These are phyloP conservation scores for Arthrobotrys megalospora DNA, from an alignment of 2,329 filamentous ascomycete species.

Conservation along the genomic window DNA sequence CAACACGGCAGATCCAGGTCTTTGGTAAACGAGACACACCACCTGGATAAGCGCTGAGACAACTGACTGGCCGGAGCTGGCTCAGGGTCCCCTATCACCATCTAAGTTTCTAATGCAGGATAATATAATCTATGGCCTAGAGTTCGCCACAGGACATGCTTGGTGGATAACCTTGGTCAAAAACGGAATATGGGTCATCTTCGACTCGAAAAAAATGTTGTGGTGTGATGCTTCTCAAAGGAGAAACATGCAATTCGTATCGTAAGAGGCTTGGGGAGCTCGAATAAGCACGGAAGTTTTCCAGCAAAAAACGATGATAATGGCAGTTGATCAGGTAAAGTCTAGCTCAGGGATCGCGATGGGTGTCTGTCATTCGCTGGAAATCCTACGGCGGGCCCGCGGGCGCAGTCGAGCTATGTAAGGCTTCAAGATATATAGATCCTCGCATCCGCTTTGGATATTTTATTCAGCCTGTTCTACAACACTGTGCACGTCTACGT, in stretches of 20 bases:
- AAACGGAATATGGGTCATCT: constrained; percentile 27
- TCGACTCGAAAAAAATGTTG: constrained; percentile 13
- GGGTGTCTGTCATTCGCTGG: constrained; percentile 36
- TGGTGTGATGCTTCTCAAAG: constrained; percentile 46
- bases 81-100: constrained; percentile 39
- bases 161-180: constrained; percentile 30
- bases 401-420: constrained; percentile 11
- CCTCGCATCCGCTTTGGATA: constrained; percentile 23
- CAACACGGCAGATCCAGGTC: constrained; percentile 58
- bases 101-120: constrained; percentile 23
- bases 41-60: constrained; percentile 51
- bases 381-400: constrained; percentile 21
- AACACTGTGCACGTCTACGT: constrained; percentile 45
- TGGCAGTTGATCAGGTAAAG: constrained; percentile 30
- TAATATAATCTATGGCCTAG: constrained; percentile 28
- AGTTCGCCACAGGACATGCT: constrained; percentile 20
- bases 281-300: constrained; percentile 40
- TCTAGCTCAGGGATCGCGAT: constrained; percentile 48
- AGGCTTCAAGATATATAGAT: constrained; percentile 52
- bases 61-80: constrained; percentile 42
- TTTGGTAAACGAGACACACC: constrained; percentile 60
- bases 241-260: constrained; percentile 31
- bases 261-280: constrained; percentile 21
- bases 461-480: constrained; percentile 17
- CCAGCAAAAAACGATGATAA: constrained; percentile 35